Base-by-base conservation (phyloP, 2,329 filamentous ascomycete genomes). In the Scedosporium aurantiacum region DNA sequence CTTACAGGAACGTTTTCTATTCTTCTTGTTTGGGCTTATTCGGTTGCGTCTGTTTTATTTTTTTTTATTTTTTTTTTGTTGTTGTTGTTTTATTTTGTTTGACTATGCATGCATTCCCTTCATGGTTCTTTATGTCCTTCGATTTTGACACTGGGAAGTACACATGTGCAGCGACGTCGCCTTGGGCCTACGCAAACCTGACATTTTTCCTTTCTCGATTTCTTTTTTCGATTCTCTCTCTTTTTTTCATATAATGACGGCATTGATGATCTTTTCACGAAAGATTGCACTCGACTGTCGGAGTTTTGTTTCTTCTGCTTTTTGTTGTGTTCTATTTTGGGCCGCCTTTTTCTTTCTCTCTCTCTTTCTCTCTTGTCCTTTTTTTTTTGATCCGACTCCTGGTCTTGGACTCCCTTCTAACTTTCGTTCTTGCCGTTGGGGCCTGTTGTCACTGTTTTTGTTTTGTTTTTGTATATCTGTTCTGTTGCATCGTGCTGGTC, bases 81-180 rank as follows among this genome's bases (percentile, higher is more conserved):
- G n/a, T 47, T 47, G 43, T 47, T 23, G 18, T 18, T 45, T 47
- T 47, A n/a, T 47, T 47, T 47, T 47, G 32, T 23, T 47, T n/a
- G 43, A 47, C 21, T 47, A 47, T 18, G 16, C 43, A 47, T 47
- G 10, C 32, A 37, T 37, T 12, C 32, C 21, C 21, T 47, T 47
- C 5, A 47, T 47, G 43, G 16, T 12, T n/a, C 8, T 54, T 54
- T 28, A 54, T 23, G 12, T 27, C 23, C 21, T 54, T 54, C 21
- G n/a, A n/a, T 47, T 54, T 25, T 23, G 23, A 25, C 47, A 67
- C 72, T 68, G 66, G 69, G 66, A 65, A 69, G 70, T 68, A 70
- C 70, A 64, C 63, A 67, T 67, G 23, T 23, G 50, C 50, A 54
- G 50, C 50, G 50, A 54, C 50, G 68, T 68, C 62, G 67, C 65